Evolutionary conservation across 768 basidiomycete species (phyloP), one percentile per base, ranked within the genome.

Genomic region (Lentinula sp.): DNA sequence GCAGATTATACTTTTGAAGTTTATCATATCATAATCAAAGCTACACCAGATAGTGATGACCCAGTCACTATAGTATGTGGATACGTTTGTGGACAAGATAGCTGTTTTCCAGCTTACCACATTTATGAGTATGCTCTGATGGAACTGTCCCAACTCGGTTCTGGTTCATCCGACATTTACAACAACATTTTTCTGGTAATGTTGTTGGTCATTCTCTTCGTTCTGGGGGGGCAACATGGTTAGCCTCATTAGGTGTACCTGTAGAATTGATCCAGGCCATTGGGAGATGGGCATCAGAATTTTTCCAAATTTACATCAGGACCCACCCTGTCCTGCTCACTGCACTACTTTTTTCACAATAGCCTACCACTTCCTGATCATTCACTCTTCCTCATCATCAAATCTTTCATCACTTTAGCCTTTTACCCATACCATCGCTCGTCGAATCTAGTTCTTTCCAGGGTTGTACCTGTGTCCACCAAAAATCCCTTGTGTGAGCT

Each of bases 271-370:
- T 76, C 41, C 72, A 70, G 41, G 66, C 66, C 0, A 50, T 64
- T 0, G 75, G 74, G 0, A 66, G 72, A 0, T 76, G 75, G 75
- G 61, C 66, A 1, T 74, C 72, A 0, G 66, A 68, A 0, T 61
- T 68, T 0, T 75, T 65, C 52, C 55, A 67, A 28, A 55, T 66
- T 20, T 75, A 77, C 61, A 69, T 76, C 18, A 63, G 73, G 15
- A 68, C 71, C 51, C 63, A 73, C 51, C 73, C 74, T 15, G 65
- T 65, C 0, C 32, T 74, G 12, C 50, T 74, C 23, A 32, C 39
- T 18, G 55, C 45, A 12, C 15, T 46, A 37, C 37, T 37, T 12
- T 37, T 37, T 23, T 3, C 23, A 23, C 23, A 23, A 23, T 3
- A 23, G 3, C 23, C 23, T 23, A 23, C 23, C 23, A 23, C 23